These are phyloP conservation scores for Candida argentea DNA, from an alignment of 805 yeast genomes.

Conservation along the genomic window DNA sequence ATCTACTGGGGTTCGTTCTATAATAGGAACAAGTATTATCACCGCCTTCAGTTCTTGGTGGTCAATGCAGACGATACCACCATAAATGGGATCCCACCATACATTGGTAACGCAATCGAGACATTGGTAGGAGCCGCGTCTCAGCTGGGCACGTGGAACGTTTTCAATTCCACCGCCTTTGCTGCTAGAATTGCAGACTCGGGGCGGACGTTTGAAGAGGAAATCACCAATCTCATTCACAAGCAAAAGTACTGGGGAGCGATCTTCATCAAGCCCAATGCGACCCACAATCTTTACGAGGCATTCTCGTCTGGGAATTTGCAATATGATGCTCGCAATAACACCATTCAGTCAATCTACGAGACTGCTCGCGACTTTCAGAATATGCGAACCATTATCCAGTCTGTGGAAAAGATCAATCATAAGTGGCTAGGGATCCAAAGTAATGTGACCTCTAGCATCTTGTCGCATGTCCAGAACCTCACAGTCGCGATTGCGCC, in stretches of 20 bases:
- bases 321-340: slow-evolving; percentile 16
- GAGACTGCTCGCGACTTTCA: slow-evolving; percentile 58
- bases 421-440: slow-evolving; percentile 13
- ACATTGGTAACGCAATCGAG: slow-evolving; percentile 19
- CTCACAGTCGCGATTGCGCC: slow-evolving; percentile 7
- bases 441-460: slow-evolving; percentile 7
- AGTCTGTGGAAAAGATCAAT: slow-evolving; percentile 31
- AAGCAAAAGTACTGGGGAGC: slow-evolving; percentile 22
- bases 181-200: slow-evolving; percentile 15
- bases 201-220: slow-evolving; percentile 9
- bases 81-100: slow-evolving; percentile 12
- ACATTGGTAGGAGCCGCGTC: slow-evolving; percentile 9
- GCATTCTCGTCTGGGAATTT: slow-evolving; percentile 31
- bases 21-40: slow-evolving; percentile 16
- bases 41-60: slow-evolving; percentile 26
- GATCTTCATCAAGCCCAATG: slow-evolving; percentile 15
- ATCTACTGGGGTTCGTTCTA: slow-evolving; percentile 34
- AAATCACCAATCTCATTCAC: slow-evolving; percentile 13
- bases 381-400: slow-evolving; percentile 32
- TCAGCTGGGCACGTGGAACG: slow-evolving; percentile 15
- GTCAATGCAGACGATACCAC: slow-evolving; percentile 23
- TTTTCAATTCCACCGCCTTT: slow-evolving; percentile 17
- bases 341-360: slow-evolving; percentile 32
- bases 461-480: slow-evolving; percentile 1
- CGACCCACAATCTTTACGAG: slow-evolving; percentile 19